Evolutionary conservation across 441 rosid genomes (phyloP).

Genomic region (Monsonia emarginata): DNA sequence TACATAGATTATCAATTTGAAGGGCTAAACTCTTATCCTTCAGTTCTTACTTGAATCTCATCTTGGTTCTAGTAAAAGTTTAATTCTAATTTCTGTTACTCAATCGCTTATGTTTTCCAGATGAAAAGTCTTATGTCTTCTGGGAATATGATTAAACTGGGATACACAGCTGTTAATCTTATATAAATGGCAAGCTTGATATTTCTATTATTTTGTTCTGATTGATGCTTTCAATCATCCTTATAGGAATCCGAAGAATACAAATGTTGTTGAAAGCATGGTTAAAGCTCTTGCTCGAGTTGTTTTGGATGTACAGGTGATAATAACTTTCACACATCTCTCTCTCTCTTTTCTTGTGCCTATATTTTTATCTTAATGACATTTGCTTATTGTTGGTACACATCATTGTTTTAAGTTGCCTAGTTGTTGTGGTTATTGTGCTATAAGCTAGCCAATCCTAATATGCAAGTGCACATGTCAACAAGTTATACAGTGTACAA

Average conservation of each 20-base stretch:
- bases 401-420: background rate
- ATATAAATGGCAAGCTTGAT: background rate
- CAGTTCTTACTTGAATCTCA: too few species aligned
- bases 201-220: conserved; percentile 8
- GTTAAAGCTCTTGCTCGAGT: conserved; percentile 97
- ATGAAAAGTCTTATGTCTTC: background rate
- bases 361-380: conserved; percentile 4
- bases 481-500: background rate
- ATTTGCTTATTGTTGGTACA: background rate
- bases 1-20: too few species aligned
- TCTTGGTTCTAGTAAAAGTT: too few species aligned
- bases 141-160: background rate
- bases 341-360: background rate
- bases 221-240: conserved; percentile 21
- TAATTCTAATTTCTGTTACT: background rate
- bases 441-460: background rate
- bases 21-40: too few species aligned
- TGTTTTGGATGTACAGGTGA: conserved; percentile 93
- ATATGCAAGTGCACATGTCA: background rate
- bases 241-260: conserved; percentile 84
- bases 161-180: background rate
- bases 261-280: conserved; percentile 96
- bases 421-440: background rate
- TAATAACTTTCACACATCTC: conserved; percentile 13
- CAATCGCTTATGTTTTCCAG: background rate